phyloP scores from a whole-genome alignment of 441 rosid genomes.

The Pelargonium myrrhifolium region DNA sequence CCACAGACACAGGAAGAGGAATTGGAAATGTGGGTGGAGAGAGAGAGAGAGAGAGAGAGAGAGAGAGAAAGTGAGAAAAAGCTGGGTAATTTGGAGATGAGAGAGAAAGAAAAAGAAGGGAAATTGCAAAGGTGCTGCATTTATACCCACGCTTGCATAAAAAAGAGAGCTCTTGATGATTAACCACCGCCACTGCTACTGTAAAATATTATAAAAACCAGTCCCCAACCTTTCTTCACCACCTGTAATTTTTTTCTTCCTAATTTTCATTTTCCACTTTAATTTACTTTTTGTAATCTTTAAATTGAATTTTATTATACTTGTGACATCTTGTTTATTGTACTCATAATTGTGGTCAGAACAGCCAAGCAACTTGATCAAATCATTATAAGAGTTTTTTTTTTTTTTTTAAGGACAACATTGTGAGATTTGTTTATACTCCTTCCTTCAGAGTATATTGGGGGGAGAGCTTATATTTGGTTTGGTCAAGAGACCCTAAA shows the following conservation, averaged over 20 bases:
- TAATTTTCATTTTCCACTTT: not conserved
- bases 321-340: too few relatives aligned
- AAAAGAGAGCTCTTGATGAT: conserved; percentile 88
- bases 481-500: conserved; percentile 43
- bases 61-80: conserved; percentile 11
- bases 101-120: conserved; percentile 21
- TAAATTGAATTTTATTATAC: not conserved
- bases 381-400: conserved; percentile 20
- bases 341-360: too few relatives aligned
- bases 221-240: not conserved
- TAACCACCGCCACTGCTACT: conserved; percentile 76
- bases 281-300: not conserved
- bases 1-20: conserved; percentile 15
- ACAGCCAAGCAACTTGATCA: too few relatives aligned
- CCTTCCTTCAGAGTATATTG: conserved; percentile 23
- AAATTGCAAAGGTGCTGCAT: conserved; percentile 47
- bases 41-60: conserved; percentile 20
- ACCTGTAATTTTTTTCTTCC: not conserved
- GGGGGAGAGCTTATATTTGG: conserved; percentile 33
- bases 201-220: conserved; percentile 10
- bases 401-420: too few relatives aligned
- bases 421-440: too few relatives aligned
- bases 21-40: conserved; percentile 23
- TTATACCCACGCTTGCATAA: conserved; percentile 98
- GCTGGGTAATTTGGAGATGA: too few relatives aligned